Conservation (phyloP, 2,329 filamentous ascomycete genomes). For the Stagonosporopsis tanaceti region DNA sequence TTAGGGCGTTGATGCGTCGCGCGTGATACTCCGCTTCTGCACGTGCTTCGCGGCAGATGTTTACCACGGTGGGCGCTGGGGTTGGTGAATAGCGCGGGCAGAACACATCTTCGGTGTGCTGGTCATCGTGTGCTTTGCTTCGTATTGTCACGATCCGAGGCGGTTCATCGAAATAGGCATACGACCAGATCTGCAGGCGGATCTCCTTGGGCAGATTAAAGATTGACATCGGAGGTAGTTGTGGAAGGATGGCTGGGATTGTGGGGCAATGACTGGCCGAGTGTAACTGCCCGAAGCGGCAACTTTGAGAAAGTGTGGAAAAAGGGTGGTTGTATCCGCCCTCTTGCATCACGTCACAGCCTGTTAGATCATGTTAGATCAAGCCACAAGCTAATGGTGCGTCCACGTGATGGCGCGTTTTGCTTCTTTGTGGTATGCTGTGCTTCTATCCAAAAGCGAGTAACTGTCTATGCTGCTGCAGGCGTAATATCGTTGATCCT, state of each 20-base stretch:
- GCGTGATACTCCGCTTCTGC: conserved; percentile 31
- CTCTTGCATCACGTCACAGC: conserved; percentile 11
- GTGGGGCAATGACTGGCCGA: not conserved
- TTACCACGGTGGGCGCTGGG: conserved; percentile 24
- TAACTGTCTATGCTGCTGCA: conserved; percentile 1
- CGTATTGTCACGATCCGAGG: conserved; percentile 31
- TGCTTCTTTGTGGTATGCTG: not conserved
- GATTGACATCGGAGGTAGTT: conserved; percentile 26
- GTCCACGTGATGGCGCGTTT: conserved; percentile 16
- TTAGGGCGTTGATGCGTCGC: conserved; percentile 21
- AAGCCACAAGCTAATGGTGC: not conserved
- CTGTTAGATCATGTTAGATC: not conserved
- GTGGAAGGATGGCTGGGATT: not conserved
- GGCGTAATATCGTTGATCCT: conserved; percentile 62
- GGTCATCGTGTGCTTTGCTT: conserved; percentile 25
- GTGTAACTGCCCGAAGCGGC: conserved; percentile 8
- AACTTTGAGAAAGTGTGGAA: conserved; percentile 13
- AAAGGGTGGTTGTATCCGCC: conserved; percentile 9
- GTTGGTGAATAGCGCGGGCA: conserved; percentile 34
- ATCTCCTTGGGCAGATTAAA: conserved; percentile 32
- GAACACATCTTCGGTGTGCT: conserved; percentile 18
- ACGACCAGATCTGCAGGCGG: conserved; percentile 33
- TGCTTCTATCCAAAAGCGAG: not conserved
- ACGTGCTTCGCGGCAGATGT: conserved; percentile 32
- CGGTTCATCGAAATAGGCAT: conserved; percentile 27